A percentile compares a stretch with the other conserved stretches of the same genome.
Conservation (phyloP, 441 rosid species). For the Pelargonium citronellum region DNA sequence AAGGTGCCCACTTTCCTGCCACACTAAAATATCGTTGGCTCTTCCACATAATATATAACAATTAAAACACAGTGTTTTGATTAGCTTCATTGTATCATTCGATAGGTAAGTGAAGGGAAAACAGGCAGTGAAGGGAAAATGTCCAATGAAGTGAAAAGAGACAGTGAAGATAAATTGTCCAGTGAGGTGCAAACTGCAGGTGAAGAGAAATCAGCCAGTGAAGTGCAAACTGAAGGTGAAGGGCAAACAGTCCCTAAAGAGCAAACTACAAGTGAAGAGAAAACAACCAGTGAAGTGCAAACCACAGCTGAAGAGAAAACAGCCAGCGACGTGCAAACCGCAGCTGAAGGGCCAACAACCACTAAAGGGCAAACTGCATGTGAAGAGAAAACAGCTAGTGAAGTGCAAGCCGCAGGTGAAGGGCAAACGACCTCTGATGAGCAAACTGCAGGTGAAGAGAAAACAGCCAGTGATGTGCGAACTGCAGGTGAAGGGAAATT, state of each 20-base stretch:
- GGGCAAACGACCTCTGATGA: neutral
- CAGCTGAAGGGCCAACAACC: conserved; percentile 4
- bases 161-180: neutral
- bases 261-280: neutral
- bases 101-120: neutral
- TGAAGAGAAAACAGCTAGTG: neutral
- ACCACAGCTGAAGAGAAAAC: neutral
- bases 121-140: neutral
- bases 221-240: neutral
- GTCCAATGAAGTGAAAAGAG: neutral
- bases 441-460: neutral
- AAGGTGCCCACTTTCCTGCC: neutral
- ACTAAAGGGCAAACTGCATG: neutral
- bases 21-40: conserved; percentile 1
- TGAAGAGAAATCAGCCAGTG: neutral
- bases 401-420: neutral
- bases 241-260: neutral
- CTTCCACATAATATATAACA: neutral
- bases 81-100: neutral
- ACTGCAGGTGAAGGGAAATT: neutral
- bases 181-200: neutral
- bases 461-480: neutral
- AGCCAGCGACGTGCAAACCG: neutral
- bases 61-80: neutral
- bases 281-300: neutral